Conservation (phyloP, 2,329 filamentous ascomycete genomes). For the Aspergillus udagawae region DNA sequence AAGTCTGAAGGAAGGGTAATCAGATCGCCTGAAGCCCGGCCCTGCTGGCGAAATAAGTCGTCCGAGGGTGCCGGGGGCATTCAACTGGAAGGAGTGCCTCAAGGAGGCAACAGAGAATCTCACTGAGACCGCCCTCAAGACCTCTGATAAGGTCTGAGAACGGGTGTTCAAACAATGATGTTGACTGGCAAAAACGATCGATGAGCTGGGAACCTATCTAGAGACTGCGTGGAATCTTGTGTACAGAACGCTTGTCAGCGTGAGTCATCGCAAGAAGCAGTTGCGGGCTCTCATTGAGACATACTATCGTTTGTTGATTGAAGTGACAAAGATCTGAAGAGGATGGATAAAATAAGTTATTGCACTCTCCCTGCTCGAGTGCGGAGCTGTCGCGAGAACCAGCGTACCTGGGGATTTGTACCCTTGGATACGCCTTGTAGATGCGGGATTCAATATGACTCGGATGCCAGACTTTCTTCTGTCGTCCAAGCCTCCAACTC, state of each 20-base stretch:
- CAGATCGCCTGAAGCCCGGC: conserved; percentile 32
- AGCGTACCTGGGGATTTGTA: conserved; percentile 4
- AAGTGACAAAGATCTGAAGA: neutral
- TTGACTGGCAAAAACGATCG: conserved; percentile 5
- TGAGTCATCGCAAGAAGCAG: neutral
- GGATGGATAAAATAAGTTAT: neutral
- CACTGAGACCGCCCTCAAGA: conserved; percentile 28
- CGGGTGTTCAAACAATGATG: conserved; percentile 15
- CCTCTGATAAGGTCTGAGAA: conserved; percentile 31
- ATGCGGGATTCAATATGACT: neutral
- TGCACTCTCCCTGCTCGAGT: neutral
- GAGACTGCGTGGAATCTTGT: neutral
- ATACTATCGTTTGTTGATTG: neutral
- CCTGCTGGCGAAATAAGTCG: conserved; percentile 35
- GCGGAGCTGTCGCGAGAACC: neutral
- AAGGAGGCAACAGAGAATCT: conserved; percentile 20
- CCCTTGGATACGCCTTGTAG: conserved; percentile 2
- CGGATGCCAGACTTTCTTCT: neutral
- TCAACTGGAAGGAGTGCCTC: conserved; percentile 34
- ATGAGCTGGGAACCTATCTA: neutral
- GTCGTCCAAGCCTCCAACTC: neutral
- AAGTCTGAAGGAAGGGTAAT: conserved; percentile 25
- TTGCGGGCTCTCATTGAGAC: neutral
- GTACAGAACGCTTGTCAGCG: neutral
- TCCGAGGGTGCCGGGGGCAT: conserved; percentile 42